Percentiles rank a stretch among this genome's conserved stretches.
Evolutionary conservation across 495 filamentous ascomycete species (phyloP).

Genomic region (Bryoglossum gracile): DNA sequence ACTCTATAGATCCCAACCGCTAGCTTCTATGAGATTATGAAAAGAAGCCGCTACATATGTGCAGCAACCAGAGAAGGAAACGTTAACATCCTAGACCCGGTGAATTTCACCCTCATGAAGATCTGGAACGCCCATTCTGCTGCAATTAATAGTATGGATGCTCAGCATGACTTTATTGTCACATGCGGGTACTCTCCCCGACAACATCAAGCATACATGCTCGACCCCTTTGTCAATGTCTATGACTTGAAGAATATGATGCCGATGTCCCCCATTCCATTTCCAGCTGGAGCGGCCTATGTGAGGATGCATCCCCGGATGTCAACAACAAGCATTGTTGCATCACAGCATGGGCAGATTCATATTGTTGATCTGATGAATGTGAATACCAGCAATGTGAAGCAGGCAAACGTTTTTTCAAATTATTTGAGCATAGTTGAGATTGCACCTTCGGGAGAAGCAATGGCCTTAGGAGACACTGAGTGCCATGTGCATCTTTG

Average conservation of each 20-base stretch:
- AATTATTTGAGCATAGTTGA: conserved; percentile 70
- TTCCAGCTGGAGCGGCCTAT: conserved; percentile 84
- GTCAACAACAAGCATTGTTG: conserved; percentile 85
- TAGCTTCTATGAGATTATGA: conserved; percentile 82
- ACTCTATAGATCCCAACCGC: conserved; percentile 54
- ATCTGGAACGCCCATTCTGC: conserved; percentile 82
- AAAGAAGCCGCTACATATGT: conserved; percentile 80
- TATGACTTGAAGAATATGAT: conserved; percentile 85
- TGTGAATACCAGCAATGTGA: conserved; percentile 78
- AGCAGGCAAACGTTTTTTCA: conserved; percentile 68
- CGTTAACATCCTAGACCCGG: conserved; percentile 77
- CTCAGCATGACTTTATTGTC: conserved; percentile 80
- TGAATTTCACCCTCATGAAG: conserved; percentile 68
- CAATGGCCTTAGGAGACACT: conserved; percentile 71
- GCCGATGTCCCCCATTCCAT: conserved; percentile 81
- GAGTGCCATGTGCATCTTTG: conserved; percentile 79
- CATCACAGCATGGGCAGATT: conserved; percentile 82
- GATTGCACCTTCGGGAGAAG: conserved; percentile 85
- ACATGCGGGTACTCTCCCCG: conserved; percentile 84
- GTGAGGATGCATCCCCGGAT: conserved; percentile 93
- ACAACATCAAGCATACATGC: conserved; percentile 46
- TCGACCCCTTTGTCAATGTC: conserved; percentile 87
- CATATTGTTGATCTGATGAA: conserved; percentile 96
- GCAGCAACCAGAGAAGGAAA: conserved; percentile 79
- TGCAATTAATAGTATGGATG: conserved; percentile 90